Base-by-base conservation (phyloP, 441 rosid species). In the Sinapis alba region DNA sequence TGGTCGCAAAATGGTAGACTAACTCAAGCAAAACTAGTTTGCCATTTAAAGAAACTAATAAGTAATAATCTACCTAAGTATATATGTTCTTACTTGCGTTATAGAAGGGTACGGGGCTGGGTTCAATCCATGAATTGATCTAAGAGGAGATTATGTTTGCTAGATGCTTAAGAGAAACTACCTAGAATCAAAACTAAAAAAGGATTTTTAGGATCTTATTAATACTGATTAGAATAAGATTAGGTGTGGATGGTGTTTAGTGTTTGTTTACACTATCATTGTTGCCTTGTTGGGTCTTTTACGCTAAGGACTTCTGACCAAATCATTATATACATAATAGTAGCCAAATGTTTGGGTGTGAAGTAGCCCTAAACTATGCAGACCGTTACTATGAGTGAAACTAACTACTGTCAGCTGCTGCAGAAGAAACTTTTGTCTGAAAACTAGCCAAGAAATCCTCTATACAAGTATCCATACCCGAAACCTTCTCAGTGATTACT, bases 401-500 rank as follows among this genome's bases (percentile, higher is more conserved):
- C 45, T 71, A 60, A 45, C 7, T 65, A 19, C 24, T 54, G 23
- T 41, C 50, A 15, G 30, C 26, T 6, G 47, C 27, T 12, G 64
- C 32, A 56, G 67, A 64, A 13, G 76, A 45, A 45, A 79, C 80
- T 75, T 82, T 86, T 85, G 83, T 84, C 21, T 70, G 83, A 16
- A 86, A 85, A 34, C 71, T 82, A 72, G 86, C 73, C 67, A 85
- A 63, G 71, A 81, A 89, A 77, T 94, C 98, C 76, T 88, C 94
- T 96, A 90, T 90, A 80, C 88, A 94, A 19, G 92, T 86, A 81
- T 90, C 93, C 94, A 87, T 92, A 64, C 94, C 92, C 1, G 67
- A 58, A 75, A 87, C 90, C 80, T 89, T 86, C 67, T 24, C 26
- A 24, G 2, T 4, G 26, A 24, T 24, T 24, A 2, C 26, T 4